Evolutionary conservation across 306 rosid species (phyloP).

Genomic region (Trifolium subterraneum): DNA sequence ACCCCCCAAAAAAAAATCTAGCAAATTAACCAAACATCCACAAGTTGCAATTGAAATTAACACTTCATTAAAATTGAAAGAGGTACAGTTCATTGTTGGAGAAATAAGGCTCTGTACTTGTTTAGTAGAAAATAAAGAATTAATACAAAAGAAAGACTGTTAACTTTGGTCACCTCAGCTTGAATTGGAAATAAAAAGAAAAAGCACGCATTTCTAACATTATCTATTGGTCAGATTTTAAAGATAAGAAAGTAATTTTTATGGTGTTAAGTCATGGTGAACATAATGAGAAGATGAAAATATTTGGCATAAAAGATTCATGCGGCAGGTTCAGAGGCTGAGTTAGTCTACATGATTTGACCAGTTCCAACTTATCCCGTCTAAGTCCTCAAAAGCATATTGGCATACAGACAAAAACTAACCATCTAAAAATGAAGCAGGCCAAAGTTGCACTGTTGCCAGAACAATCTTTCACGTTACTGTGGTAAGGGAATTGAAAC

Average conservation of each 20-base stretch:
- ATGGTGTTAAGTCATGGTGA: conserved; percentile 11
- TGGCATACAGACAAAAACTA: conserved; percentile 22
- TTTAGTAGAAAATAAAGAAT: conserved; percentile 26
- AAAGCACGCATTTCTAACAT: neutral
- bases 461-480: conserved; percentile 18
- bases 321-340: conserved; percentile 8
- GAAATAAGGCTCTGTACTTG: neutral
- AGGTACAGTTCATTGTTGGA: conserved; percentile 2
- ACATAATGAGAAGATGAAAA: conserved; percentile 25
- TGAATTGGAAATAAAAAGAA: conserved; percentile 15
- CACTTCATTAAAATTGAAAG: conserved; percentile 1
- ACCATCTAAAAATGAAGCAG: conserved; percentile 17
- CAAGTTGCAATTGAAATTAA: conserved; percentile 29
- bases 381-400: conserved; percentile 31
- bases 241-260: neutral
- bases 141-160: conserved; percentile 18
- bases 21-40: conserved; percentile 11
- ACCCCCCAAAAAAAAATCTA: neutral
- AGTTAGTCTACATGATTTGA: conserved; percentile 12
- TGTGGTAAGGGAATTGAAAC: conserved; percentile 22
- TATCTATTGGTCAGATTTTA: conserved; percentile 2
- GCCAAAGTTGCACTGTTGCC: conserved; percentile 30
- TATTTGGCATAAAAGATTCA: conserved; percentile 14
- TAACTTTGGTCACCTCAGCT: conserved; percentile 17
- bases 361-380: conserved; percentile 21